phyloP scores from a whole-genome alignment of 2,329 filamentous ascomycete species.

The Rhexocercosporidium sp. region DNA sequence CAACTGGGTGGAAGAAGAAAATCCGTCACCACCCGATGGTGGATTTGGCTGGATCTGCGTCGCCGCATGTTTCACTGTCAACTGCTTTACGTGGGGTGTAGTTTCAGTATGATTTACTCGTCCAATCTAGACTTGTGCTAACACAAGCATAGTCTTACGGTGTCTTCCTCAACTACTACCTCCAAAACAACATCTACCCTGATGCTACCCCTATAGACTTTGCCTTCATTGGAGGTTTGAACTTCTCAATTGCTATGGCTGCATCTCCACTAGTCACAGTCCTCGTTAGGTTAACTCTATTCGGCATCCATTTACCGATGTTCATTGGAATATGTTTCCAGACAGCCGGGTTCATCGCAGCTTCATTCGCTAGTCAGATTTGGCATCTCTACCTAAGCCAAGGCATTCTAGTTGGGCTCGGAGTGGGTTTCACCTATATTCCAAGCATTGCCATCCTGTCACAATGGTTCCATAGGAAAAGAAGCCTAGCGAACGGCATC shows the following conservation, averaged over 20 bases:
- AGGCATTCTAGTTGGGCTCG: constrained; percentile 63
- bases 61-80: constrained; percentile 27
- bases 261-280: constrained; percentile 57
- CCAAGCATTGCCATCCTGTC: constrained; percentile 58
- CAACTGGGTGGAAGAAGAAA: no score
- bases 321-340: constrained; percentile 56
- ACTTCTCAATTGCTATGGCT: constrained; percentile 44
- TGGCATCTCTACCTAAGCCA: constrained; percentile 68
- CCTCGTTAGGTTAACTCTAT: constrained; percentile 53
- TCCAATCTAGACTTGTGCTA: neutral
- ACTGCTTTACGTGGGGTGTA: constrained; percentile 43
- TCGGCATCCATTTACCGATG: constrained; percentile 55
- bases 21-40: constrained; percentile 54
- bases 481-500: constrained; percentile 61
- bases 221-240: constrained; percentile 63
- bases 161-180: constrained; percentile 62
- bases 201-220: constrained; percentile 59
- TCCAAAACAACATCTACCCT: constrained; percentile 55
- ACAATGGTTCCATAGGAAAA: constrained; percentile 62
- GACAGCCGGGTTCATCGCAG: constrained; percentile 54
- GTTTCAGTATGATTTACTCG: constrained; percentile 43
- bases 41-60: constrained; percentile 50
- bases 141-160: constrained; percentile 49
- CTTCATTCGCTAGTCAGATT: constrained; percentile 56
- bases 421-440: constrained; percentile 65